Base-by-base conservation (phyloP, 2,329 filamentous ascomycete genomes). In the Cladophialophora exuberans region DNA sequence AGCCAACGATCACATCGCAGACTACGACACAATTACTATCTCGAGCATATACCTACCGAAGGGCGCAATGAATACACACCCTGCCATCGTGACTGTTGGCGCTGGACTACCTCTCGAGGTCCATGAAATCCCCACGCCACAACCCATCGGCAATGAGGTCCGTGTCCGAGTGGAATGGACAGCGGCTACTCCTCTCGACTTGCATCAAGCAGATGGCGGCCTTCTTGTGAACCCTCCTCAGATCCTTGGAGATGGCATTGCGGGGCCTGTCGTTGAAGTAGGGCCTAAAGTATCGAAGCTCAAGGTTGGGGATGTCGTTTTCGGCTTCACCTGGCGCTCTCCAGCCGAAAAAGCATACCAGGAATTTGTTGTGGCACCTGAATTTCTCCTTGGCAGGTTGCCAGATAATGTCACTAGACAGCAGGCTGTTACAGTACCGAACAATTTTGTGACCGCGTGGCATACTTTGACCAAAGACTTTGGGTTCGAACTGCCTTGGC, bases 131-230 rank as follows among this genome's bases (percentile, higher is more conserved):
- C 68, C 72, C 1, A 74, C 72, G 5, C 52, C 68, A 3, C 52
- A 55, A 11, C 71, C 72, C 1, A 54, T 36, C 11, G 60, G 44
- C 9, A 73, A 77, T 30, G 78, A 86, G 66, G 76, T 84, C 28
- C 73, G 78, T 13, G 69, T 86, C 35, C 76, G 73, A 22, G 78
- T 83, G 7, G 70, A 78, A 54, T 86, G 81, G 80, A 83, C 81
- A 1, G 77, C 82, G 2, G 84, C 83, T 1, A 83, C 80, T 1
- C 84, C 84, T 0, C 71, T 86, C 0, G 82, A 86, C 61, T 70
- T 86, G 4, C 84, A 86, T 67, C 78, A 82, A 55, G 80, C 81
- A 39, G 82, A 85, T 62, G 82, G 83, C 30, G 82, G 81, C 0
- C 70, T 86, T 0, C 65, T 84, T 10, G 73, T 84, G 9, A 63